These are phyloP conservation scores for Lavandula angustifolia DNA, from an alignment of 257 asterid species.

Conservation along the genomic window DNA sequence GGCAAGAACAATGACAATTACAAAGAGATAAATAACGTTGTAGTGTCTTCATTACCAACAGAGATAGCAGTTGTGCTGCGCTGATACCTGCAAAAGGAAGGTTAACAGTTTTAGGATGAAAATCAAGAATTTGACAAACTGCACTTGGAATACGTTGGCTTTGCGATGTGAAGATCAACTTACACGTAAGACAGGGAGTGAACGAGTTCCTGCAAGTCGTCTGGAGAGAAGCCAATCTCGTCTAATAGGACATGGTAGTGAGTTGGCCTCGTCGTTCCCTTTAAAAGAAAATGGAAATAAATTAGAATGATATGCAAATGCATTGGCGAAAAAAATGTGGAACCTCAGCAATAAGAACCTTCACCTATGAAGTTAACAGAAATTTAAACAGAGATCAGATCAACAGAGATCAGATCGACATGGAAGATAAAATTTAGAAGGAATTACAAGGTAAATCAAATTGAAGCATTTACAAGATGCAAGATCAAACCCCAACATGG, in stretches of 20 bases:
- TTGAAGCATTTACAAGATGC: no score
- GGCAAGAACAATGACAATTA: neutral
- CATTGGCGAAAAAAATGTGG: no score
- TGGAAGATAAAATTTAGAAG: neutral
- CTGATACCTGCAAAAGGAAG: constrained; percentile 65
- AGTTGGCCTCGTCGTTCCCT: constrained; percentile 94
- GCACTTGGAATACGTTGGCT: no score
- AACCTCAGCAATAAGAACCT: no score
- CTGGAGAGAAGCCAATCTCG: constrained; percentile 78
- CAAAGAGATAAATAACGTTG: neutral
- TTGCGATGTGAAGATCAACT: constrained; percentile 28
- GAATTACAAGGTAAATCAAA: neutral
- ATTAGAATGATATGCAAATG: neutral
- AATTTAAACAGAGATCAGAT: neutral
- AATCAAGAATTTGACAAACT: neutral
- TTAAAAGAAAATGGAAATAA: neutral
- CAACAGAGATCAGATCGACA: neutral
- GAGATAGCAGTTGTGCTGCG: constrained; percentile 95
- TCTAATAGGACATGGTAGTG: constrained; percentile 82
- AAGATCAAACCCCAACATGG: neutral
- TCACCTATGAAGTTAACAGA: no score
- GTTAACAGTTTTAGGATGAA: neutral
- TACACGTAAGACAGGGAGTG: constrained; percentile 89
- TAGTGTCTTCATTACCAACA: constrained; percentile 54
- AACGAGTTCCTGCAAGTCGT: constrained; percentile 90